phyloP scores from a whole-genome alignment of 805 yeast species.

The Candida anglica region DNA sequence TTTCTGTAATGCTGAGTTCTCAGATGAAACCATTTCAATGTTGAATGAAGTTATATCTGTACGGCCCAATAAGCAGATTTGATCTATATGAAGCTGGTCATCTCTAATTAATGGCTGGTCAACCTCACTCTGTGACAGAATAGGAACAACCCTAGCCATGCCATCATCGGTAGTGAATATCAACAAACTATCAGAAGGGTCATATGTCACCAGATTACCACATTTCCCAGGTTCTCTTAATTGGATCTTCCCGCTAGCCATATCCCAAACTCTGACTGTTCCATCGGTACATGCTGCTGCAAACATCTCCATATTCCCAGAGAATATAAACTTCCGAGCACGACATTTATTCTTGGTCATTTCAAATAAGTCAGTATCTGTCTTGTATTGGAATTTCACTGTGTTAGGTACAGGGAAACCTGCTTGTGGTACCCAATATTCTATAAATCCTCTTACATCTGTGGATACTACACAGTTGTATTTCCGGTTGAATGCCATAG shows the following conservation, averaged over 20 bases:
- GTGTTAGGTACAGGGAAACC: constrained; percentile 5
- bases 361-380: constrained; percentile 34
- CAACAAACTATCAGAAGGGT: too few relatives aligned
- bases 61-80: constrained; percentile 8
- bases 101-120: too few relatives aligned
- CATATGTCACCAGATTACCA: too few relatives aligned
- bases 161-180: too few relatives aligned
- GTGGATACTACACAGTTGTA: constrained; percentile 15
- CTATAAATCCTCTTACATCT: constrained; percentile 17
- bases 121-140: too few relatives aligned
- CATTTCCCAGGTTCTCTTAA: too few relatives aligned
- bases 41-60: constrained; percentile 7
- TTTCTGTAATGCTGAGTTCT: constrained; percentile 13
- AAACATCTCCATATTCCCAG: constrained; percentile 21
- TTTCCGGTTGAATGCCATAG: constrained; percentile 9
- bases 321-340: constrained; percentile 13
- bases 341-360: constrained; percentile 27
- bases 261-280: constrained; percentile 2
- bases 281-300: constrained; percentile 13
- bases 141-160: too few relatives aligned
- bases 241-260: background rate
- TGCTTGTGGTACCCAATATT: constrained; percentile 15
- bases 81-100: too few relatives aligned
- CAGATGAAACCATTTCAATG: constrained; percentile 13
- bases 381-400: constrained; percentile 27